These are phyloP conservation scores for Ganoderma sinense DNA, from an alignment of 1,284 basidiomycete species.

Conservation along the genomic window DNA sequence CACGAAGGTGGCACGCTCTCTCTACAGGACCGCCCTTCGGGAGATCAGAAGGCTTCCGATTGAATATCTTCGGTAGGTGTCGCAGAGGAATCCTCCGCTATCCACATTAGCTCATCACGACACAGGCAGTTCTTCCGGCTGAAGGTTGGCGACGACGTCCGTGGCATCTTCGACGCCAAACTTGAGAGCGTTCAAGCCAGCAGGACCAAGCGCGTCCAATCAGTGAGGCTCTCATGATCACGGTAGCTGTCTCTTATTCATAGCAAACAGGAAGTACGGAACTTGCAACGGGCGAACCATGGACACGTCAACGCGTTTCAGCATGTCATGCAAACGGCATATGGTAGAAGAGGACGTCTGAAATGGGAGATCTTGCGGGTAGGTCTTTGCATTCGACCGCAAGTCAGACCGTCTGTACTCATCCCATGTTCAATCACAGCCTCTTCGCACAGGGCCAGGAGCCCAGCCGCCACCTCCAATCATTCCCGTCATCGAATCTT, in stretches of 20 bases:
- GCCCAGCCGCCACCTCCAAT: constrained; percentile 51
- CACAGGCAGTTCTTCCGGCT: constrained; percentile 71
- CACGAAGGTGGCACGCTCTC: constrained; percentile 39
- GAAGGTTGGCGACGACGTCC: constrained; percentile 66
- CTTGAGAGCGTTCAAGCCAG: constrained; percentile 39
- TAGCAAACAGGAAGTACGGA: constrained; percentile 58
- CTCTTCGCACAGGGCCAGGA: constrained; percentile 57
- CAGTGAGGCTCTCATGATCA: constrained; percentile 44
- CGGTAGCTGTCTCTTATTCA: neutral
- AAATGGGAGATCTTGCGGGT: constrained; percentile 72
- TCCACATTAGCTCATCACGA: constrained; percentile 23
- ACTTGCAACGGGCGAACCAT: constrained; percentile 63
- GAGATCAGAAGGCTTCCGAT: constrained; percentile 62
- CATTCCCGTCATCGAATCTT: constrained; percentile 58
- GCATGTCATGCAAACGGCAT: constrained; percentile 76
- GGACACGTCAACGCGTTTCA: constrained; percentile 62
- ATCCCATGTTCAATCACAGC: constrained; percentile 45
- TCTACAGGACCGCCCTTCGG: constrained; percentile 64
- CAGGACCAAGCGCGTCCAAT: constrained; percentile 58
- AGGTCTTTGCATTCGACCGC: constrained; percentile 20
- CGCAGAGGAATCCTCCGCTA: constrained; percentile 19
- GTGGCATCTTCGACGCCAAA: constrained; percentile 36
- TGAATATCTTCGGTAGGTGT: constrained; percentile 62
- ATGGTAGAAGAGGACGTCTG: constrained; percentile 77
- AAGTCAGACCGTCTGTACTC: neutral